phyloP scores from a whole-genome alignment of 225 moss, liverwort and hornwort genomes.

The Takakia lepidozioides region DNA sequence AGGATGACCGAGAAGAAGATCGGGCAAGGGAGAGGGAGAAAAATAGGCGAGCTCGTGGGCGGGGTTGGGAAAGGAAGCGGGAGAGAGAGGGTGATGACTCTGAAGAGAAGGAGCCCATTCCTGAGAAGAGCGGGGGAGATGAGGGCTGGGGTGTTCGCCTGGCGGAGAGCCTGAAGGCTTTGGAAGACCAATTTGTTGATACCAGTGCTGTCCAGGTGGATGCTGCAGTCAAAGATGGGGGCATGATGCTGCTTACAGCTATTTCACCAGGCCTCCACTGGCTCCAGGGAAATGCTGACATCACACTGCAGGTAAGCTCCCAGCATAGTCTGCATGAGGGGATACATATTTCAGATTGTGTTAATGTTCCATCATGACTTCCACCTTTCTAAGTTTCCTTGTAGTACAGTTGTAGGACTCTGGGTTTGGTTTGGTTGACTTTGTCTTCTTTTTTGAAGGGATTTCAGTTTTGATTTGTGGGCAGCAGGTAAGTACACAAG shows the following conservation, averaged over 20 bases:
- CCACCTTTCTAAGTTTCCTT: slow-evolving; percentile 7
- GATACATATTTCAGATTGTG: no score
- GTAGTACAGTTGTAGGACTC: slow-evolving; percentile 7
- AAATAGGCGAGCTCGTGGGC: slow-evolving; percentile 55
- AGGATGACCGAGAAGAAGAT: slow-evolving; percentile 68
- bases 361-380: not conserved
- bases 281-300: slow-evolving; percentile 91
- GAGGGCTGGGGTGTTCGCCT: slow-evolving; percentile 98
- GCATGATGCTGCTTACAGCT: slow-evolving; percentile 97
- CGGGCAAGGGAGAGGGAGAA: slow-evolving; percentile 59
- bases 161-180: slow-evolving; percentile 88
- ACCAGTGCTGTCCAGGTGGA: slow-evolving; percentile 87
- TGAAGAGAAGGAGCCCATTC: slow-evolving; percentile 49
- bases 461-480: no score
- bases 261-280: slow-evolving; percentile 88
- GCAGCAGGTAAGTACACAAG: no score
- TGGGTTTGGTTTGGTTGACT: slow-evolving; percentile 5
- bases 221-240: slow-evolving; percentile 92
- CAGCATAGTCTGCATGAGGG: not conserved
- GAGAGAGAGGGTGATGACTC: slow-evolving; percentile 69
- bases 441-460: slow-evolving; percentile 7
- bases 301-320: slow-evolving; percentile 66
- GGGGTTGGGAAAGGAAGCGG: slow-evolving; percentile 76
- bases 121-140: slow-evolving; percentile 76
- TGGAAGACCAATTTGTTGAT: slow-evolving; percentile 86